Evolutionary conservation across 768 basidiomycete species (phyloP), one percentile per base, ranked within the genome.

Genomic region (Sutorius australiensis): DNA sequence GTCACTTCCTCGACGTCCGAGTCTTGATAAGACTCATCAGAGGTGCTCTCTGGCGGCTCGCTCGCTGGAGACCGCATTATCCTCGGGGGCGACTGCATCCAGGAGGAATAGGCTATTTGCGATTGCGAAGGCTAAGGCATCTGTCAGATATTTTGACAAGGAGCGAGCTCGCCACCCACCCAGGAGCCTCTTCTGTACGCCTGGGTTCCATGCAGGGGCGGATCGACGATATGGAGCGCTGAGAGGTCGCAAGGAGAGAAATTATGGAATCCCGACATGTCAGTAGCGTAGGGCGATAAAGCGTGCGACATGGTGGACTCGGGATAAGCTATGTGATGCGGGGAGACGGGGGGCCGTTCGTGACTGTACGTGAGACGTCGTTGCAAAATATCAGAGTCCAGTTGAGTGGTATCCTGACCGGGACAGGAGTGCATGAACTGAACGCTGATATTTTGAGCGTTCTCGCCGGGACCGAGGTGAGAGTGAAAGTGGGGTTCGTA

Each of bases 361-460:
- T 57, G 48, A 45, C 57, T 58, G 21, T 55, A 45, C 9, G 47
- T 34, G 51, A 41, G 46, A 19, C 49, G 59, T 27, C 51, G 57
- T 40, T 46, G 61, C 55, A 67, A 56, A 56, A 60, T 67, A 59
- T 61, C 61, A 55, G 58, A 46, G 58, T 66, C 59, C 60, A 57
- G 60, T 63, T 58, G 66, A 39, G 57, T 51, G 46, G 44, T 31
- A 46, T 61, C 63, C 56, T 57, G 61, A 50, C 48, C 40, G n/a
- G 56, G 38, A 39, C 62, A 62, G 55, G 62, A 58, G 39, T 48
- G 53, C 68, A 62, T 55, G 63, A 69, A 67, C 58, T 69, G 69
- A 46, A 62, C 56, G 28, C 66, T 68, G 62, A 66, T 58, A 67
- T 58, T 67, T 55, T 62, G 64, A 30, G 57, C 30, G 50, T 51